phyloP scores from a whole-genome alignment of 2,329 filamentous ascomycete species.

The Hypomyces rosellus region DNA sequence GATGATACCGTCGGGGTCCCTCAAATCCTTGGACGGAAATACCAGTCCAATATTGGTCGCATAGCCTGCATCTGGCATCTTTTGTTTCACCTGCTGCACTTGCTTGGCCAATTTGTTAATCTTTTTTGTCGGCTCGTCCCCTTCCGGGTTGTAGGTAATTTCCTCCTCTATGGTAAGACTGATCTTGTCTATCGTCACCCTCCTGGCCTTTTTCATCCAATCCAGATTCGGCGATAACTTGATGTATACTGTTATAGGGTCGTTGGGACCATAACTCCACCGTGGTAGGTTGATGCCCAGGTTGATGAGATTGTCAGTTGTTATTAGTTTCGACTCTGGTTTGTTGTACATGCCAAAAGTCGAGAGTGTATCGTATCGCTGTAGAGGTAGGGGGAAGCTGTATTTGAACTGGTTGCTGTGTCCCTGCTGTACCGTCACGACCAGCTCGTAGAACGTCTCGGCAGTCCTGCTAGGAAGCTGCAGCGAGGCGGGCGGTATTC shows the following conservation, averaged over 20 bases:
- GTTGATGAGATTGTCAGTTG: conserved; percentile 85
- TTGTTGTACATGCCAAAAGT: conserved; percentile 99
- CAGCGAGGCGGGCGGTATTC: conserved; percentile 87
- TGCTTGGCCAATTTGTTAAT: conserved; percentile 81
- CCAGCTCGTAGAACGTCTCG: conserved; percentile 94
- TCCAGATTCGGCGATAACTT: conserved; percentile 88
- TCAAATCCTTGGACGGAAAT: conserved; percentile 82
- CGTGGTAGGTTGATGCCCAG: conserved; percentile 86
- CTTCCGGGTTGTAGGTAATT: conserved; percentile 97
- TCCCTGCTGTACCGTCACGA: conserved; percentile 92
- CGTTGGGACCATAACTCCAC: conserved; percentile 93
- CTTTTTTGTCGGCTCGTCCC: conserved; percentile 88
- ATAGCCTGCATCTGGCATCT: conserved; percentile 84
- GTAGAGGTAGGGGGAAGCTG: conserved; percentile 81
- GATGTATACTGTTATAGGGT: conserved; percentile 94
- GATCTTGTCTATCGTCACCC: conserved; percentile 90
- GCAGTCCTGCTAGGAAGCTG: conserved; percentile 89
- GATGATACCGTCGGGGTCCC: conserved; percentile 82
- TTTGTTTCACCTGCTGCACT: conserved; percentile 72
- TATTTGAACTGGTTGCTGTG: conserved; percentile 84
- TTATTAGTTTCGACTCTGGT: conserved; percentile 78
- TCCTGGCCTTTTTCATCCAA: conserved; percentile 83
- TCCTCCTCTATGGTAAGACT: conserved; percentile 93
- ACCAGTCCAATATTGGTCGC: conserved; percentile 87
- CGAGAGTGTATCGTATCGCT: conserved; percentile 91